Conservation (phyloP, 768 basidiomycete genomes). For the Hericium erinaceus region DNA sequence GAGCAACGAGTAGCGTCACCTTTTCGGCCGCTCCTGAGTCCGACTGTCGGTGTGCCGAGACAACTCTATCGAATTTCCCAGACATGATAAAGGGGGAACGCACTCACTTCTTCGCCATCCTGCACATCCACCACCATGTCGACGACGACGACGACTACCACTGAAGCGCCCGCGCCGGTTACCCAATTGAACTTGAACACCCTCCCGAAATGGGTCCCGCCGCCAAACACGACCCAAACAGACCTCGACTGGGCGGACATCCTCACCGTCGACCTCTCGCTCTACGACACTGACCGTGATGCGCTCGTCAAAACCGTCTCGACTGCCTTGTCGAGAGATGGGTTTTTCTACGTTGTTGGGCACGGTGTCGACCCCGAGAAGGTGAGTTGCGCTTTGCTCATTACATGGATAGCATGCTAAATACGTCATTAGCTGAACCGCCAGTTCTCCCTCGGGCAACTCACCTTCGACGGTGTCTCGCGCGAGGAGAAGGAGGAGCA, state of each 20-base stretch:
- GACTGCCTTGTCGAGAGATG: conserved; percentile 24
- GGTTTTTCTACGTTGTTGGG: conserved; percentile 28
- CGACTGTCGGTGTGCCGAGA: background rate
- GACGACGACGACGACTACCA: background rate
- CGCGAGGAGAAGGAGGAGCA: conserved; percentile 24
- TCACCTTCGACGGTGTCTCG: conserved; percentile 23
- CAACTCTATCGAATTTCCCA: background rate
- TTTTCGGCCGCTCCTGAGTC: background rate
- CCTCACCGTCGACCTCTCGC: conserved; percentile 27
- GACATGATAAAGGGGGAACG: too few species aligned
- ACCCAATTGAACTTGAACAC: background rate
- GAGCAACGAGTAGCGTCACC: background rate
- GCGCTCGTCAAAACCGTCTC: conserved; percentile 22
- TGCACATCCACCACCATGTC: background rate
- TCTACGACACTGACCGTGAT: conserved; percentile 20
- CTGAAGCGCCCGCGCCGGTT: background rate
- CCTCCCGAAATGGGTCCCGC: background rate
- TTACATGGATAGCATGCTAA: background rate
- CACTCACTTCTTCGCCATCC: too few species aligned
- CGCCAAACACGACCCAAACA: background rate
- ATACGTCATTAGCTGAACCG: conserved; percentile 17
- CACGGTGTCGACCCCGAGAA: conserved; percentile 22
- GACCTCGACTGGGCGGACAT: conserved; percentile 26
- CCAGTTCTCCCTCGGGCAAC: conserved; percentile 24
- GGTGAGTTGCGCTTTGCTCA: conserved; percentile 5